Evolutionary conservation across 345 rosid genomes (phyloP).

Genomic region (Acer saccharum): DNA sequence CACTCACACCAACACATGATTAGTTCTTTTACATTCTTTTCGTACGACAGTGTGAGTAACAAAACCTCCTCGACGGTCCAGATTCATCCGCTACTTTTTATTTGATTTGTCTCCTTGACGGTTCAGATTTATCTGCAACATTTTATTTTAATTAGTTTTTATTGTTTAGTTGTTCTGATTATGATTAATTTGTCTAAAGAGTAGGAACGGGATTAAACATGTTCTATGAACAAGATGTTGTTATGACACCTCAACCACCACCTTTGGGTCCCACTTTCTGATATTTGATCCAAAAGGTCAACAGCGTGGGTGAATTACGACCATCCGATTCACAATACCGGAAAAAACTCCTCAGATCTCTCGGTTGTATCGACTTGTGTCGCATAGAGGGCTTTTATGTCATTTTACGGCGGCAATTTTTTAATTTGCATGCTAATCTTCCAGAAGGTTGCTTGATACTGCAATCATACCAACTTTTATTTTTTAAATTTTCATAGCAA

Average conservation of each 20-base stretch:
- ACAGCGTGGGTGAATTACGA: conserved; percentile 10
- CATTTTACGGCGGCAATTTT: background rate
- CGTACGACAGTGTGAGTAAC: background rate
- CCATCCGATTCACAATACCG: conserved; percentile 10
- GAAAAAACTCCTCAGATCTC: background rate
- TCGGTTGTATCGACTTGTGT: conserved; percentile 19
- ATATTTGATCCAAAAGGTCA: conserved; percentile 12
- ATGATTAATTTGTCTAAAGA: background rate
- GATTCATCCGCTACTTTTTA: background rate
- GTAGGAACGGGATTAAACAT: too few species aligned
- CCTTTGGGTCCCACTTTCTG: conserved; percentile 2
- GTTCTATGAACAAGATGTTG: background rate
- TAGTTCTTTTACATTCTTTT: too few species aligned
- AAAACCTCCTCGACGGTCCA: background rate
- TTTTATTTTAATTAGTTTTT: background rate
- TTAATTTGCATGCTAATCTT: background rate
- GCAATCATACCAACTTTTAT: conserved; percentile 18
- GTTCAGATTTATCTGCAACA: too few species aligned
- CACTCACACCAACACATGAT: too few species aligned
- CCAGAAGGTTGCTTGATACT: conserved; percentile 23
- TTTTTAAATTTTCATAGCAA: background rate
- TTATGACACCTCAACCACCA: conserved; percentile 25
- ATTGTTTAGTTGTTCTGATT: background rate
- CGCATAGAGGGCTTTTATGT: background rate
- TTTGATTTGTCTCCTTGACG: too few species aligned